Evolutionary conservation across 2,329 filamentous ascomycete species (phyloP), one percentile per base, ranked within the genome.

Genomic region (Fusarium pseudoanthophilum): DNA sequence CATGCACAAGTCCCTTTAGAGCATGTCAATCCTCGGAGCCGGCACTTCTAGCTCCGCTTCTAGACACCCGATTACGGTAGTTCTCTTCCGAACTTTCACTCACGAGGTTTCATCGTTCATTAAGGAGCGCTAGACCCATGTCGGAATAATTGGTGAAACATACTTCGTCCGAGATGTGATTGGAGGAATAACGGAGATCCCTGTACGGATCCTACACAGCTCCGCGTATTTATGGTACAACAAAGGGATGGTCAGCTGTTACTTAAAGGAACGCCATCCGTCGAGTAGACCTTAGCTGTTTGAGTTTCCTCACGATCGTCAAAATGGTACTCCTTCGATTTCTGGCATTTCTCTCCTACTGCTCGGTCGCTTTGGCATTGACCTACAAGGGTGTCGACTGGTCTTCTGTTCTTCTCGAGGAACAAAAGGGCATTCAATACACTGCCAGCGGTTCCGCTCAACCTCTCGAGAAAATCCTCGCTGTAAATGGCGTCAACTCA

Each of bases 331-430:
- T 63, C 2, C 20, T 67, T 40, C 71, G 64, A 4, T 63, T 66
- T 15, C n/a, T 75, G 20, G 42, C 62, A 0, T 59, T 78, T 5
- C 36, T 77, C 6, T 75, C 74, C 1, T 74, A 68, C 18, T 62
- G 61, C 37, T 73, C 72, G 4, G 48, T 71, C 59, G 79, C 79
- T 11, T 69, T 80, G 5, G 84, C 88, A 32, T 84, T 93, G 7
- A 87, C 86, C 4, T 92, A 91, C 80, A 89, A 87, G 71, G 92
- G 92, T 14, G 90, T 89, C 7, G 92, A 94, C 81, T 93, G 92
- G 87, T 93, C 91, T 3, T 94, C 92, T 0, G 85, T 91, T 2
- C 79, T 87, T 1, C 81, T 93, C 11, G 88, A 92, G 75, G 92
- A 94, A 78, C 82, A 84, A 5, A 84, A 87, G 1, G 91, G 91